Conservation (phyloP, 23 red algal species). For the Gracilaria gracilis region DNA sequence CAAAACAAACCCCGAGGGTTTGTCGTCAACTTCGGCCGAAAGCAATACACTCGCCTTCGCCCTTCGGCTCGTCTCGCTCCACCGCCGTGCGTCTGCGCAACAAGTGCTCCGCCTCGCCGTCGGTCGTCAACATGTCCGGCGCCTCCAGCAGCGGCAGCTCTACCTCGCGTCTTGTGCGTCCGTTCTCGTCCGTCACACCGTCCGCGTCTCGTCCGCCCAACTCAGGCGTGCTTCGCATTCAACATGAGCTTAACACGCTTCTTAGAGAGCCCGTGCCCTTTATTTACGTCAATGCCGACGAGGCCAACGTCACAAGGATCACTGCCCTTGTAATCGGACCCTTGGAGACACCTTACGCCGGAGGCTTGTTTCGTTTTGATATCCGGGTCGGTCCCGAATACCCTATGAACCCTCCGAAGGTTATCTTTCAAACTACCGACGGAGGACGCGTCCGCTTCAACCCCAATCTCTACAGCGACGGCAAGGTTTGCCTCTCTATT, state of each 20-base stretch:
- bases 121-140: slow-evolving; percentile 36
- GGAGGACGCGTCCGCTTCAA: slow-evolving; percentile 85
- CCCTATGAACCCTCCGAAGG: slow-evolving; percentile 79
- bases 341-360: slow-evolving; percentile 81
- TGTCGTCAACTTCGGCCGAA: too few species aligned
- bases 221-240: slow-evolving; percentile 75
- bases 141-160: slow-evolving; percentile 55
- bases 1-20: too few species aligned
- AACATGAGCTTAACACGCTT: slow-evolving; percentile 71
- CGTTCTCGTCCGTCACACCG: slow-evolving; percentile 5
- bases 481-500: slow-evolving; percentile 83
- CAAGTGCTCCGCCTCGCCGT: too few species aligned
- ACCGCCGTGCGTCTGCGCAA: too few species aligned
- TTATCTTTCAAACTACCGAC: slow-evolving; percentile 77
- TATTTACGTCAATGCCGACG: slow-evolving; percentile 80
- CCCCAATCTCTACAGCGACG: slow-evolving; percentile 83
- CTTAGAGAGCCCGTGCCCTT: slow-evolving; percentile 77
- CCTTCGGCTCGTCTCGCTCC: neutral
- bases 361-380: slow-evolving; percentile 86
- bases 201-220: slow-evolving; percentile 46
- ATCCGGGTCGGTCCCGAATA: slow-evolving; percentile 80
- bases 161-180: slow-evolving; percentile 14
- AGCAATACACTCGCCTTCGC: too few species aligned
- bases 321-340: slow-evolving; percentile 77
- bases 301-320: slow-evolving; percentile 79